Percentiles rank a stretch among this genome's conserved stretches.
These are phyloP conservation scores for Taphrina wiesneri DNA, from an alignment of 1,139 yeast species.

Conservation along the genomic window DNA sequence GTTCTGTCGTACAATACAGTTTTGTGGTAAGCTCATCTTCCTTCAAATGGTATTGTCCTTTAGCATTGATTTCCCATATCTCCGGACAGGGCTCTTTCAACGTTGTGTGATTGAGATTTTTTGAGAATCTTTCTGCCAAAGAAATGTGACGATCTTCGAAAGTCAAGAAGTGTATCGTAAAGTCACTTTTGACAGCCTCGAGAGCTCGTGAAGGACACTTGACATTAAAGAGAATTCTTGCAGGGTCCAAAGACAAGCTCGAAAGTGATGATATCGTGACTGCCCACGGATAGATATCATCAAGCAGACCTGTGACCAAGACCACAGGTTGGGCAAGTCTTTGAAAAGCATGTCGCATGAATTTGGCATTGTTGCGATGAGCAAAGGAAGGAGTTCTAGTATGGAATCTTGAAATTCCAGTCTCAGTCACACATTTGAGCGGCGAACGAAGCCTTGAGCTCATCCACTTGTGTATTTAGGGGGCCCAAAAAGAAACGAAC, in stretches of 20 bases:
- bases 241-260: slow-evolving; percentile 17
- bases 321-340: slow-evolving; percentile 7
- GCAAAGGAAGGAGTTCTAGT: neutral
- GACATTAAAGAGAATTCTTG: neutral
- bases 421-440: neutral
- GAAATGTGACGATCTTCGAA: neutral
- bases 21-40: neutral
- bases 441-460: neutral
- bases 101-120: neutral
- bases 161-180: neutral
- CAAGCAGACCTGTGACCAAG: neutral
- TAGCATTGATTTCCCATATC: neutral
- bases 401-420: neutral
- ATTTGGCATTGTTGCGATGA: neutral
- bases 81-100: neutral
- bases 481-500: neutral
- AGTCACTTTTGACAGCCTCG: neutral
- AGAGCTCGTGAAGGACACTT: slow-evolving; percentile 2
- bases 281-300: neutral
- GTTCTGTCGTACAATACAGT: neutral
- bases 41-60: neutral
- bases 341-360: slow-evolving; percentile 7
- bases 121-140: neutral
- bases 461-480: neutral
- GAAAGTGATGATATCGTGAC: slow-evolving; percentile 13